These are phyloP conservation scores for Saccharomycopsis capsularis DNA, from an alignment of 805 yeast species.

Conservation along the genomic window DNA sequence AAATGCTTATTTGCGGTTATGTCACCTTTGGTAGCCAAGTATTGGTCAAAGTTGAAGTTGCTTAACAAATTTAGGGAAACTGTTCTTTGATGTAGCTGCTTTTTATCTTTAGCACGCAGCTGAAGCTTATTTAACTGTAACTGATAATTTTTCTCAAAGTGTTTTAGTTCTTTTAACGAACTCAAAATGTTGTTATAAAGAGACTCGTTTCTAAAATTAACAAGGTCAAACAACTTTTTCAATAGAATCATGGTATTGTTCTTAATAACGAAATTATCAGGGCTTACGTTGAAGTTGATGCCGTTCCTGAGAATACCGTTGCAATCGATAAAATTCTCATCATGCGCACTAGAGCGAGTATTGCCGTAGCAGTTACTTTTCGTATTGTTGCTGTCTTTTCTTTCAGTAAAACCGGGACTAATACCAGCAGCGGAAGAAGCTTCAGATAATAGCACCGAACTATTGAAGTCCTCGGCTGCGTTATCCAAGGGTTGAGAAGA, in stretches of 20 bases:
- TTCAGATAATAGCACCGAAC: background rate
- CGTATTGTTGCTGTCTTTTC: background rate
- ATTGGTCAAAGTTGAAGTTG: no score
- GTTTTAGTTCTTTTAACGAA: constrained; percentile 2
- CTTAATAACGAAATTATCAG: constrained; percentile 15
- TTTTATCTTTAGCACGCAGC: no score
- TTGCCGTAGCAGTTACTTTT: background rate
- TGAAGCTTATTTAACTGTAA: no score
- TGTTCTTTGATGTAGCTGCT: no score
- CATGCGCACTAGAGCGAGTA: background rate
- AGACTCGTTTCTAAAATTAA: constrained; percentile 14
- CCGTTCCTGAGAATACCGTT: constrained; percentile 19
- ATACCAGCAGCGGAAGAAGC: background rate
- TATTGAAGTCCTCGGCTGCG: background rate
- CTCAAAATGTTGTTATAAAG: constrained; percentile 13
- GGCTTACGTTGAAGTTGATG: constrained; percentile 7
- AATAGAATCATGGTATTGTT: constrained; percentile 13
- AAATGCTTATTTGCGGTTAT: no score
- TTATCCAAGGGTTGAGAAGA: background rate
- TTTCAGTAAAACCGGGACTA: background rate
- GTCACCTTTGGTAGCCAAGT: no score
- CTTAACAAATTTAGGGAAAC: no score
- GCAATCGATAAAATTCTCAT: background rate
- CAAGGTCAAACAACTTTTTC: constrained; percentile 15
- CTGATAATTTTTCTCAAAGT: background rate